Evolutionary conservation across 2,329 filamentous ascomycete genomes (phyloP).

Genomic region (Erysiphe neolycopersici): DNA sequence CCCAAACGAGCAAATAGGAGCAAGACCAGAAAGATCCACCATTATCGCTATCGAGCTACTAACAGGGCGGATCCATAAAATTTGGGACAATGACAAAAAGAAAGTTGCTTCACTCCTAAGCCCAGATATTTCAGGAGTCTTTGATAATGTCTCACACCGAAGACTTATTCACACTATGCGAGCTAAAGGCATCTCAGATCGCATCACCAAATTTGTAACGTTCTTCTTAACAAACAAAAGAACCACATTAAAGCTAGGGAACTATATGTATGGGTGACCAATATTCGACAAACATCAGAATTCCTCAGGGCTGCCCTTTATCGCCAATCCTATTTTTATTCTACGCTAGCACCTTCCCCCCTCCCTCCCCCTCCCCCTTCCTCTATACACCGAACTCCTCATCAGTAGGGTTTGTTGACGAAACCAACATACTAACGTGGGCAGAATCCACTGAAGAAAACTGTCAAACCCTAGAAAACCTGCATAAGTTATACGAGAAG

Average conservation of each 20-base stretch:
- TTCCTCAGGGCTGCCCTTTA: not conserved
- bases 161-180: not conserved
- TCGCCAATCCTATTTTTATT: not conserved
- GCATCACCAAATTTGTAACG: not conserved
- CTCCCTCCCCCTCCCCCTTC: too few relatives aligned
- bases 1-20: not conserved
- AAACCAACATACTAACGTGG: not conserved
- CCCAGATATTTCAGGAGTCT: not conserved
- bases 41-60: not conserved
- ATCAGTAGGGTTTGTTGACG: not conserved
- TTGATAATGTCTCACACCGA: not conserved
- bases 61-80: not conserved
- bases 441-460: not conserved
- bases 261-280: not conserved
- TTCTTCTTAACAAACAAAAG: not conserved
- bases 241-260: not conserved
- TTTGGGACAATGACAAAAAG: not conserved
- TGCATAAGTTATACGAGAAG: not conserved
- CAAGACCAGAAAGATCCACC: not conserved
- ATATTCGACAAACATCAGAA: not conserved
- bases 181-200: not conserved
- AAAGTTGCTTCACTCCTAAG: not conserved
- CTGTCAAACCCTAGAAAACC: not conserved
- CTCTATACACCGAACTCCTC: not conserved
- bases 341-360: not conserved